Evolutionary conservation across 2,329 filamentous ascomycete genomes (phyloP).

Genomic region (Colletotrichum acutatum): DNA sequence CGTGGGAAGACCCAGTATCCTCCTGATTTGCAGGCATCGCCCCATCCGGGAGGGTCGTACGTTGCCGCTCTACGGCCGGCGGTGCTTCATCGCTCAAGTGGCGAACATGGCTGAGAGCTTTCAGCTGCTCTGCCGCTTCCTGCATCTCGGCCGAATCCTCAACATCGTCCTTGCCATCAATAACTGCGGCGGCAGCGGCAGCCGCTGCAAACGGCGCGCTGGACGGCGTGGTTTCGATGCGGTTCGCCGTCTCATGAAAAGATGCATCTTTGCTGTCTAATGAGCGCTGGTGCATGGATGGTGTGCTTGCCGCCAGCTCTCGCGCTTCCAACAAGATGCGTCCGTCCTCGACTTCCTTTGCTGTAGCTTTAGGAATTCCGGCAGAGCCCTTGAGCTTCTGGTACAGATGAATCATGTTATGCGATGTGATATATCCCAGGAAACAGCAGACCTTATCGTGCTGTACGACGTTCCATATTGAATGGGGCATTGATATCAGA

Average conservation of each 20-base stretch:
- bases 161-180: slow-evolving; percentile 57
- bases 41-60: slow-evolving; percentile 53
- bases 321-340: slow-evolving; percentile 66
- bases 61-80: slow-evolving; percentile 42
- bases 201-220: slow-evolving; percentile 30
- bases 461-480: slow-evolving; percentile 72
- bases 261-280: slow-evolving; percentile 32
- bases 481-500: slow-evolving; percentile 72
- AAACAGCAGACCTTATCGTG: slow-evolving; percentile 75
- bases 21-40: slow-evolving; percentile 51
- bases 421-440: slow-evolving; percentile 72
- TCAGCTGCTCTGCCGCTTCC: slow-evolving; percentile 74
- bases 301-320: slow-evolving; percentile 54
- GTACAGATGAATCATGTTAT: slow-evolving; percentile 75
- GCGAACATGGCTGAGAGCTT: slow-evolving; percentile 72
- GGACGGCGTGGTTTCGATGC: slow-evolving; percentile 21
- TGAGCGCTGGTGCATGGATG: slow-evolving; percentile 40
- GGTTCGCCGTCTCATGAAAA: slow-evolving; percentile 25
- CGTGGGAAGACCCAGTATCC: slow-evolving; percentile 53
- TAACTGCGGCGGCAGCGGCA: slow-evolving; percentile 34
- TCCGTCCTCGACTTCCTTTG: slow-evolving; percentile 67
- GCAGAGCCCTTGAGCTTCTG: slow-evolving; percentile 64
- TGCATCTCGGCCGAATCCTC: slow-evolving; percentile 78
- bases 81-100: slow-evolving; percentile 48
- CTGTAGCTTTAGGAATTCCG: slow-evolving; percentile 55